Evolutionary conservation across 176 grass and related monocot genomes (phyloP), one percentile per base, ranked within the genome.

Genomic region (Carex cristatella): DNA sequence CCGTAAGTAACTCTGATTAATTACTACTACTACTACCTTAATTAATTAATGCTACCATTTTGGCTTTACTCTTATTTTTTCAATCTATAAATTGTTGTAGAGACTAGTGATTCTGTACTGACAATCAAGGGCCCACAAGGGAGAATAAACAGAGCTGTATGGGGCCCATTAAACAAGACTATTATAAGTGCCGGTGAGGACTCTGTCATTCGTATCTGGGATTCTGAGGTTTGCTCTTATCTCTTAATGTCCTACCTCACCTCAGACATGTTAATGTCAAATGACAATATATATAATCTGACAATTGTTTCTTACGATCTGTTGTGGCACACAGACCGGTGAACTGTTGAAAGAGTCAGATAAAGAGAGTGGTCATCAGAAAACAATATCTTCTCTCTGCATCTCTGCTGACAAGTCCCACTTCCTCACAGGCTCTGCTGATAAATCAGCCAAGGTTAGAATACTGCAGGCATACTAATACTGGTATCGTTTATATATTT

Each of bases 141-240:
- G 23, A 93, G 96, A 86, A 95, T 98, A 63, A 98, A 93, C 85
- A 95, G 95, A 76, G 95, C 91, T 44, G 91, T 93, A 2, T 98
- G 95, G 95, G 93, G 95, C 5, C 93, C 96, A 18, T 70, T 92
- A 1, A 98, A 98, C 85, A 90, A 91, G 81, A 98, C 96, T 71
- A 95, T 98, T 79, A 88, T 98, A 64, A 95, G 93, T 33, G 96
- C 87, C 1, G 95, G 95, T 8, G 95, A 98, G 88, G 96, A 95
- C 79, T 81, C 93, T 16, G 83, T 91, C 53, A 68, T 98, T 38
- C 95, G 95, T 65, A 89, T 98, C 19, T 98, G 95, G 93, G 96
- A 98, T 42, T 65, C 91, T 2, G 93, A 98, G 93, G 96, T 98
- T 15, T 75, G 68, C 60, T 68, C 63, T 60, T 81, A 54, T 49